Evolutionary conservation across 139 green algal species (phyloP), one percentile per base, ranked within the genome.

Genomic region (Nannochloris sp.): DNA sequence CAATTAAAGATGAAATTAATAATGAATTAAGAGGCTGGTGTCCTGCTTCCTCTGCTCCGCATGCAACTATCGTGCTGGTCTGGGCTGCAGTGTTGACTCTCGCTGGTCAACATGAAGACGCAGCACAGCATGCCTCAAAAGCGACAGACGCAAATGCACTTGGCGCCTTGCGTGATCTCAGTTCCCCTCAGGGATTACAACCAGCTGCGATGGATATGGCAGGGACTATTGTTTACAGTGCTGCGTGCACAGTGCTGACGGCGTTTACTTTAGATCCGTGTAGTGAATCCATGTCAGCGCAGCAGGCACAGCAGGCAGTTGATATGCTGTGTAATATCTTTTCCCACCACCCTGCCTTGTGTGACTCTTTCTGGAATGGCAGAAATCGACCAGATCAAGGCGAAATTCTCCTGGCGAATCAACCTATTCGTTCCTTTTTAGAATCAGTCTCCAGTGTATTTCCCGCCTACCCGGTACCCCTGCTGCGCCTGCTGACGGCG

Each of bases 201-300:
- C 61, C 68, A 45, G 45, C 36, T 35, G 47, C 36, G 6, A 42
- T 44, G 3, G 68, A 75, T 35, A 55, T 73, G 38, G 24, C 13
- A 44, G 72, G 51, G 39, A 63, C 54, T 38, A 74, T 79, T 27
- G 3, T 15, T 23, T 37, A 54, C 59, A 61, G 48, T 47, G 54
- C 54, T 19, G 30, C 68, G 47, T 42, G 56, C 3, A 74, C 64
- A 58, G 54, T 78, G 19, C 45, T 81, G 19, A 61, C 54, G 38
- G 80, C 80, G 7, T 88, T 83, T 42, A 64, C 75, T 31, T 67
- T 88, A 45, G 65, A 58, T 6, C 73, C 70, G 4, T n/a, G n/a
- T n/a, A n/a, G n/a, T n/a, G 39, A 36, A 25, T 32, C 25, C 19
- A 34, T 85, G 47, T 56, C 70, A 6, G 39, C 61, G 12, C 47